phyloP scores from a whole-genome alignment of 371 early-diverging fungal genomes.

The Mucor velutinosus region DNA sequence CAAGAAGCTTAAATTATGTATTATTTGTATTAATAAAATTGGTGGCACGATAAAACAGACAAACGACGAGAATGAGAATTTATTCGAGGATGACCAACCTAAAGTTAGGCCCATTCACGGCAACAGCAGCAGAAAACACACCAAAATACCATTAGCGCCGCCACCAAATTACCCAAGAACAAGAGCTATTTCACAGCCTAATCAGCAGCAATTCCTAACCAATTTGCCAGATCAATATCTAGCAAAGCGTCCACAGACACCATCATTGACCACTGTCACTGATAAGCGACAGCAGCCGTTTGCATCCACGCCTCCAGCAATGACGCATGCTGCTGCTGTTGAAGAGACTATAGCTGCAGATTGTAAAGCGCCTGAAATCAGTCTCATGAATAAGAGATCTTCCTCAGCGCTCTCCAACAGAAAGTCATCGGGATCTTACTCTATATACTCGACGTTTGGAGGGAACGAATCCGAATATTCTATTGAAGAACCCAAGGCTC shows the following conservation, averaged over 20 bases:
- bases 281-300: neutral
- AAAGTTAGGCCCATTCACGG: constrained; percentile 20
- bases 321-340: too few species aligned
- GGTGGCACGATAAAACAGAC: constrained; percentile 2
- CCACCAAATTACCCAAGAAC: constrained; percentile 13
- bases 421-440: constrained; percentile 24
- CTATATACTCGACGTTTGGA: constrained; percentile 33
- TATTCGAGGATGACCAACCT: constrained; percentile 20
- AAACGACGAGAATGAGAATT: neutral
- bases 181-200: constrained; percentile 8
- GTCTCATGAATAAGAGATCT: neutral
- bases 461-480: constrained; percentile 14
- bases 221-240: constrained; percentile 22
- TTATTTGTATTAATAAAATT: constrained; percentile 9
- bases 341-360: neutral
- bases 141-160: constrained; percentile 30
- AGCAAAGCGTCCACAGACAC: neutral
- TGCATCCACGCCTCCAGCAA: neutral
- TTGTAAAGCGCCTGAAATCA: neutral
- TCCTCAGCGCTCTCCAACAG: constrained; percentile 3
- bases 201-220: constrained; percentile 12
- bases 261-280: neutral
- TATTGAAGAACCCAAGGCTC: constrained; percentile 1
- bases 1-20: neutral
- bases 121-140: constrained; percentile 2